Conservation (phyloP, 2,329 filamentous ascomycete species). For the Fusarium citri region DNA sequence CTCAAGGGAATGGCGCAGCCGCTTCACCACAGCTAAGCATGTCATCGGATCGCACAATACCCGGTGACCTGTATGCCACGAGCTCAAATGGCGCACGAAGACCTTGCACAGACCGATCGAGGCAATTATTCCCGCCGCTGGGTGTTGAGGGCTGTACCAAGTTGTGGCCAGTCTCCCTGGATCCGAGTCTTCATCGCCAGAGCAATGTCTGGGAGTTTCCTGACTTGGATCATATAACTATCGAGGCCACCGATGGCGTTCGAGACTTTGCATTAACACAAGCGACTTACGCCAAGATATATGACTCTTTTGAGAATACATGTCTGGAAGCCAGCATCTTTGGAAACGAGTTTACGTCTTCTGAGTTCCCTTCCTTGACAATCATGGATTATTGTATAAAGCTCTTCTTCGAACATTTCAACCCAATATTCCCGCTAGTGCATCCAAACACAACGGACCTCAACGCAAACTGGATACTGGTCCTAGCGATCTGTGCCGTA, state of each 20-base stretch:
- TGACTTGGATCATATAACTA: not conserved
- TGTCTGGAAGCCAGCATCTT: constrained; percentile 22
- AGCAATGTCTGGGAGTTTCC: not conserved
- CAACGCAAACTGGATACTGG: constrained; percentile 37
- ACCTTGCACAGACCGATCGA: constrained; percentile 33
- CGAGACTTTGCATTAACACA: not conserved
- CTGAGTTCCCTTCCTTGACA: constrained; percentile 42
- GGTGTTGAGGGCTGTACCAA: not conserved
- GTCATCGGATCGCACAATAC: not conserved
- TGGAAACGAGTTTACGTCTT: not conserved
- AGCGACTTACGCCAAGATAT: constrained; percentile 18
- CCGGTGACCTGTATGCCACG: constrained; percentile 33
- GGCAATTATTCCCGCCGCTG: constrained; percentile 1
- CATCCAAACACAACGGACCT: constrained; percentile 29
- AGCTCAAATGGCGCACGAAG: constrained; percentile 34
- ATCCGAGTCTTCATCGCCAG: not conserved
- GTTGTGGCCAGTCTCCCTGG: not conserved
- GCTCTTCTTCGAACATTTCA: constrained; percentile 50
- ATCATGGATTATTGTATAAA: constrained; percentile 48
- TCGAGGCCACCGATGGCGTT: not conserved
- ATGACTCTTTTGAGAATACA: not conserved
- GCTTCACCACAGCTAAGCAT: constrained; percentile 10
- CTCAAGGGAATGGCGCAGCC: not conserved
- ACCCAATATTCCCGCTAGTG: constrained; percentile 49
- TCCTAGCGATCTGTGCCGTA: constrained; percentile 38